Conservation (phyloP, 768 basidiomycete species). For the Phlebiopsis gigantea region DNA sequence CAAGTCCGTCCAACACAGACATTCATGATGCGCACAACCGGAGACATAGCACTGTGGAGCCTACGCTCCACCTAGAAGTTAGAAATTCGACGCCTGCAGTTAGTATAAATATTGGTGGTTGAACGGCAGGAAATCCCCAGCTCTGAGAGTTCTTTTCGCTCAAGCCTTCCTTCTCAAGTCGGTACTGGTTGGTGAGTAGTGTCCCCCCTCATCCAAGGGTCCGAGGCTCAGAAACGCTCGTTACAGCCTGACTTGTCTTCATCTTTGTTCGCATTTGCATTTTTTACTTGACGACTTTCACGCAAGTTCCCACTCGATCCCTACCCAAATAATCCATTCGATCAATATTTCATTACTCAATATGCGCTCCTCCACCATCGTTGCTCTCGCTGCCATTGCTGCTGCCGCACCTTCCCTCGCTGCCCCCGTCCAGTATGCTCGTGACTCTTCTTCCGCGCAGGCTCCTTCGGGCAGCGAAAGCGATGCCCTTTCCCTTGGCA, state of each 20-base stretch:
- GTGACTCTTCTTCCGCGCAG: not conserved
- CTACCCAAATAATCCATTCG: not conserved
- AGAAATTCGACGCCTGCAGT: not conserved
- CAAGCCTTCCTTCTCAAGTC: not conserved
- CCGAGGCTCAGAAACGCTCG: not conserved
- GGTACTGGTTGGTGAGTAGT: slow-evolving; percentile 7
- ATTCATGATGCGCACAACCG: not conserved
- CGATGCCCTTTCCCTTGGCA: not conserved
- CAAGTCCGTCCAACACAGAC: not conserved
- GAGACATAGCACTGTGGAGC: not conserved
- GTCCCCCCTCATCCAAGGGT: not conserved
- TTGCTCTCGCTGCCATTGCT: not conserved
- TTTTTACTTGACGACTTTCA: slow-evolving; percentile 1
- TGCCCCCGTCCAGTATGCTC: not conserved
- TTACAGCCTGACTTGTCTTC: not conserved
- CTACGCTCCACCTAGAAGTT: not conserved
- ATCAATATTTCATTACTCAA: not conserved
- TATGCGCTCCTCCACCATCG: not conserved
- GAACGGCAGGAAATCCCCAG: not conserved
- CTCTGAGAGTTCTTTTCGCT: not conserved
- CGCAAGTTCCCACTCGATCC: not conserved
- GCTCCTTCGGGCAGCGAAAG: not conserved
- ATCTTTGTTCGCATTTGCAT: not conserved
- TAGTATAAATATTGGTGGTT: not conserved
- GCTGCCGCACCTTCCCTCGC: not conserved